Conservation (phyloP, 2,329 filamentous ascomycete genomes). For the Penicillium sp. region DNA sequence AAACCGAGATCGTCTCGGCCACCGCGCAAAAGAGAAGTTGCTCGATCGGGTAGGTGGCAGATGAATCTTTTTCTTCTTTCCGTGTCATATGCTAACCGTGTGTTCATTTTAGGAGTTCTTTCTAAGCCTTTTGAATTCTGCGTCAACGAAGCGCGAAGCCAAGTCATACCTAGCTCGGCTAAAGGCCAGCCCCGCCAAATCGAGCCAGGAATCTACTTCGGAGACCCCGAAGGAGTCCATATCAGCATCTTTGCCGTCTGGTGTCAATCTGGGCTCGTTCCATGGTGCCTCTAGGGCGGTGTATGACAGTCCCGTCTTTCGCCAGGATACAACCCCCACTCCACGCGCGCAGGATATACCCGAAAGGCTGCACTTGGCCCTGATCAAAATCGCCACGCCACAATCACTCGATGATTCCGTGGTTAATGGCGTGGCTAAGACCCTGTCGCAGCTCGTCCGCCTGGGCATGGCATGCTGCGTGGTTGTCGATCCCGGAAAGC, state of each 20-base stretch:
- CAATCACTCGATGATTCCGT: slow-evolving; percentile 67
- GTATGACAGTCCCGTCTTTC: slow-evolving; percentile 60
- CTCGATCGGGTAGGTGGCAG: slow-evolving; percentile 39
- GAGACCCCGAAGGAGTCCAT: slow-evolving; percentile 20
- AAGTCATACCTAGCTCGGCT: slow-evolving; percentile 90
- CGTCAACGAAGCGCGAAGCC: slow-evolving; percentile 88
- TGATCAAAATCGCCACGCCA: slow-evolving; percentile 78
- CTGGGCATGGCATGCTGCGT: slow-evolving; percentile 80
- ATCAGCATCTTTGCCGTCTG: slow-evolving; percentile 34
- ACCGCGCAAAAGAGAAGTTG: slow-evolving; percentile 44
- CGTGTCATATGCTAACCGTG: neutral
- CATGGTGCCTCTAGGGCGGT: slow-evolving; percentile 59
- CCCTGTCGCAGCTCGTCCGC: slow-evolving; percentile 75
- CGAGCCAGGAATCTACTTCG: slow-evolving; percentile 33
- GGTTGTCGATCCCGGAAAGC: slow-evolving; percentile 68
- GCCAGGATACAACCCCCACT: slow-evolving; percentile 49
- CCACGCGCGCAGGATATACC: slow-evolving; percentile 35
- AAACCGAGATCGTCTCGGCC: slow-evolving; percentile 34
- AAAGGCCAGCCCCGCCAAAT: slow-evolving; percentile 46
- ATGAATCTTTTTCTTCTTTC: no score
- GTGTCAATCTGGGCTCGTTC: slow-evolving; percentile 61
- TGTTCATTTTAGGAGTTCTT: slow-evolving; percentile 67
- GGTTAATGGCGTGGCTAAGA: slow-evolving; percentile 74
- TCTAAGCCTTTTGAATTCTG: slow-evolving; percentile 79
- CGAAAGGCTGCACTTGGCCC: slow-evolving; percentile 68